Evolutionary conservation across 768 basidiomycete genomes (phyloP), one percentile per base, ranked within the genome.

Genomic region (Xanthoconium stramineum): DNA sequence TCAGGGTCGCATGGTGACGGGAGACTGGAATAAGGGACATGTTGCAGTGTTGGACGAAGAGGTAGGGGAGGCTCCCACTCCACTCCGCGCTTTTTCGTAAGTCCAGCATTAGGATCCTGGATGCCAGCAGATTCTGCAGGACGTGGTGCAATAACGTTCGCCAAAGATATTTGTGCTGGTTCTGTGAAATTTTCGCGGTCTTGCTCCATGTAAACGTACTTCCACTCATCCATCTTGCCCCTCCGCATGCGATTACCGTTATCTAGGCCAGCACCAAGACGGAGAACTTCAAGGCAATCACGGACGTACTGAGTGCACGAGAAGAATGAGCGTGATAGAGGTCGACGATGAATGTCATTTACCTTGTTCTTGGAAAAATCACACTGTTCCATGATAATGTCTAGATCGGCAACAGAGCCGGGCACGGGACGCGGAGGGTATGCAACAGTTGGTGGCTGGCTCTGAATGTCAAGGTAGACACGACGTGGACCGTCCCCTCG

Each of bases 241-340:
- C 94, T 78, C 59, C 92, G 78, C 32, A 92, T 70, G 19, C 85
- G 81, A 42, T 83, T 84, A 14, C 85, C 88, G 49, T 88, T 87
- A 68, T 99, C 95, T 44, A 98, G 79, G 15, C 92, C 89, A 8
- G 81, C 91, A 4, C 95, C 96, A 13, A 94, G 76, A n/a, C 96
- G 84, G 29, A 99, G 81, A 44, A 96, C 86, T 71, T 98, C 95
- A 39, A 99, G 78, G 65, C 97, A 99, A 69, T 98, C 97, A 39
- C 96, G 86, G n/a, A 98, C 96, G 74, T 91, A 95, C 91, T 97
- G 67, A 20, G 32, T 44, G 28, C 35, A 45, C 29, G 28, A 44
- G 15, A 59, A 50, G 15, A 59, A 50, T 69, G 56, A 63, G 56
- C 29, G 11, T 51, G 55, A 52, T 32, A 36, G 30, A 39, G 15